Evolutionary conservation across 2,329 filamentous ascomycete species (phyloP).

Genomic region (Cordyceps farinosa): DNA sequence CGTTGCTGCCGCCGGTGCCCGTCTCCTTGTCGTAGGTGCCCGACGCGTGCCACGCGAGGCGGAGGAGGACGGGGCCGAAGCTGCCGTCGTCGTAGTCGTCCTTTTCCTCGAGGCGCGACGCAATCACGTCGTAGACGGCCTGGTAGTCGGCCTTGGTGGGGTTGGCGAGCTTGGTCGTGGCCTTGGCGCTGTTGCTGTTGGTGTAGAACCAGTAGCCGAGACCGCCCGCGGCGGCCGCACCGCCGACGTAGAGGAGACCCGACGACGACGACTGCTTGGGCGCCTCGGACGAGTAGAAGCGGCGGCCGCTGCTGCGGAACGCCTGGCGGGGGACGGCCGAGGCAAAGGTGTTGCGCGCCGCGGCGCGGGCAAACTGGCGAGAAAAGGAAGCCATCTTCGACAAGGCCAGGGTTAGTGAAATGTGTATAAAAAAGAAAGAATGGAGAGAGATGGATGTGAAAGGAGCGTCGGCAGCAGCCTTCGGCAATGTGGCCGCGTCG

Average conservation of each 20-base stretch:
- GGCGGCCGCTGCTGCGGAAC: slow-evolving; percentile 71
- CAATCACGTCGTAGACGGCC: slow-evolving; percentile 88
- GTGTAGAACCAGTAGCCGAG: slow-evolving; percentile 65
- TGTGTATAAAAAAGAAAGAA: neutral
- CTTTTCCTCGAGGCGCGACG: slow-evolving; percentile 75
- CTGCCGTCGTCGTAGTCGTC: slow-evolving; percentile 96
- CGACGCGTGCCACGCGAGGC: slow-evolving; percentile 90
- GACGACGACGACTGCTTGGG: slow-evolving; percentile 48
- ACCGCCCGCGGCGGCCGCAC: slow-evolving; percentile 56
- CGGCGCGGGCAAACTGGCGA: slow-evolving; percentile 55
- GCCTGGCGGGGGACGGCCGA: slow-evolving; percentile 59
- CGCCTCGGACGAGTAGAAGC: slow-evolving; percentile 73
- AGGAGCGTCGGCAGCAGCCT: neutral
- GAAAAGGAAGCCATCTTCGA: slow-evolving; percentile 40
- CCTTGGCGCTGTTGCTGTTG: slow-evolving; percentile 49
- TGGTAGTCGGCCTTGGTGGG: slow-evolving; percentile 88
- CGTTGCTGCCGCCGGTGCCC: slow-evolving; percentile 88
- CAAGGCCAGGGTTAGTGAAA: neutral
- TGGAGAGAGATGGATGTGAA: too few species aligned
- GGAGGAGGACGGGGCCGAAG: slow-evolving; percentile 86
- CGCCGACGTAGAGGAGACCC: slow-evolving; percentile 54
- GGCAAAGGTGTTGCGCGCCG: slow-evolving; percentile 55
- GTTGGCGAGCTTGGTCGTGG: slow-evolving; percentile 57
- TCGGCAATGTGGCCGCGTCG: neutral
- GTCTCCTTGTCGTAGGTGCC: slow-evolving; percentile 90